Base-by-base conservation (phyloP, 2,329 filamentous ascomycete species). In the Aureobasidium sp. region DNA sequence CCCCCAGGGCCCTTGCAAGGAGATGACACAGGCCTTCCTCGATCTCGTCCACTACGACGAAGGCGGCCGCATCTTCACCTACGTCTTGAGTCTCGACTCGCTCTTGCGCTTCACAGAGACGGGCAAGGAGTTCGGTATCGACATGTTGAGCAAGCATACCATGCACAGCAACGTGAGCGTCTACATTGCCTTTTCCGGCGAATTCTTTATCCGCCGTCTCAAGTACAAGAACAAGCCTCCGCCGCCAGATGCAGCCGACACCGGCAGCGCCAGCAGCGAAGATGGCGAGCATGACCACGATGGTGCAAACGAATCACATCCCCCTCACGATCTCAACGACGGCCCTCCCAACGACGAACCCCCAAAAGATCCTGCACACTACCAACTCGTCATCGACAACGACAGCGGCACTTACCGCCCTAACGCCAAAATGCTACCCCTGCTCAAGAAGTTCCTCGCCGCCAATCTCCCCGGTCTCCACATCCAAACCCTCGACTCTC, bases 141-240 rank as follows among this genome's bases (percentile, higher is more conserved):
- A 97, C 75, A 79, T 97, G 73, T 76, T 97, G 69, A 91, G 87
- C 73, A 97, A 97, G 73, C 93, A 97, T 74, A 96, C 91, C 44
- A 96, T 97, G 91, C 93, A 97, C 76, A 93, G 90, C 66, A 87
- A 97, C 73, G 92, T 96, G 1, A 89, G 86, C 39, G 88, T 90
- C 2, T 96, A 96, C 72, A 90, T 97, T 66, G 93, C 92, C 24
- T 97, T 87, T 71, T 91, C 89, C 0, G 93, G 93, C 45, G 93
- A 97, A 71, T 97, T 97, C 74, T 94, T 97, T 72, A 82, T 97
- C 65, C 84, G 91, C 15, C 83, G 88, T 2, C 79, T 90, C 29
- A 82, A 79, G 65, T 79, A 83, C 67, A 74, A 73, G 5, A 70
- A 74, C 58, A 74, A 71, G 24, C 68, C 69, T 54, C 64, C 66